A percentile compares a stretch with the other conserved stretches of the same genome.
phyloP scores from a whole-genome alignment of 2,329 filamentous ascomycete species.

The Colletotrichum lentis region DNA sequence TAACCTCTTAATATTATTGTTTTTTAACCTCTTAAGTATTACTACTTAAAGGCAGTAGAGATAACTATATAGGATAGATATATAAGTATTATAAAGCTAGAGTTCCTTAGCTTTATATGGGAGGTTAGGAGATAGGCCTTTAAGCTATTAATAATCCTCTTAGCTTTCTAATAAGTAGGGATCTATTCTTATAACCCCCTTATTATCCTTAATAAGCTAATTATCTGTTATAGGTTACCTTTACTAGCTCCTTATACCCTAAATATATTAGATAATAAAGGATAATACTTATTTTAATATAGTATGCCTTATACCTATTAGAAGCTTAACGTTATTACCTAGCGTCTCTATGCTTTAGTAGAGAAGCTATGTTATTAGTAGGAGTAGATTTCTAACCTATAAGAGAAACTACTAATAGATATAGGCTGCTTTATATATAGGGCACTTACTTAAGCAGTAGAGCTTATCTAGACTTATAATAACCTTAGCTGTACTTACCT shows the following conservation, averaged over 20 bases:
- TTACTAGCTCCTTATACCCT: background rate
- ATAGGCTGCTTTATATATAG: background rate
- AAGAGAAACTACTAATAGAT: background rate
- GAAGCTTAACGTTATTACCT: background rate
- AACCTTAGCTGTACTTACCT: background rate
- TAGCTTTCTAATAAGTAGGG: background rate
- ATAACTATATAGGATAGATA: too few species aligned
- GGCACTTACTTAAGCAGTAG: background rate
- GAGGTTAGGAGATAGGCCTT: too few species aligned
- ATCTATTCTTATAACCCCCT: too few species aligned
- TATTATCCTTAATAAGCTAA: background rate
- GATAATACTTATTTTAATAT: background rate
- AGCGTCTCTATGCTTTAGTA: background rate
- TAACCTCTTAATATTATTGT: too few species aligned
- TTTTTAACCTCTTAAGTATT: too few species aligned
- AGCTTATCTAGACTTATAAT: background rate
- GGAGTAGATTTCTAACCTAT: background rate
- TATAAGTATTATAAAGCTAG: too few species aligned
- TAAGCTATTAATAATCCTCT: too few species aligned
- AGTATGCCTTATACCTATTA: background rate
- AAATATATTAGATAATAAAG: background rate
- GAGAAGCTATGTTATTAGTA: background rate
- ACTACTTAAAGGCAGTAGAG: too few species aligned
- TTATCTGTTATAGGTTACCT: background rate
- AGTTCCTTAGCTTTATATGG: too few species aligned